Base-by-base conservation (phyloP, 345 rosid genomes). In the Anacardium occidentale region DNA sequence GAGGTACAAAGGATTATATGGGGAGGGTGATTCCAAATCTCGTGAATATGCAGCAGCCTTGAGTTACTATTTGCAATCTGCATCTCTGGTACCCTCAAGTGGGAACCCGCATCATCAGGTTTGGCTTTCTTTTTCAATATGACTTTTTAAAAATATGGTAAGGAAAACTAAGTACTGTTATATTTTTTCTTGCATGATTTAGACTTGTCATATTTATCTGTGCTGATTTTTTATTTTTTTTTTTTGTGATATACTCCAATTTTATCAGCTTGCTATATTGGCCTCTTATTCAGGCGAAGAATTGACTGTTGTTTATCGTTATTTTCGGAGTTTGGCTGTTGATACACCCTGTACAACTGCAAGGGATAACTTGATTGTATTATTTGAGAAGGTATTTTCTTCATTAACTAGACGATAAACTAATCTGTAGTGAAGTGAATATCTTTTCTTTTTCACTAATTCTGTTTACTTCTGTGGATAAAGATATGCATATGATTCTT, bases 71-170 rank as follows among this genome's bases (percentile, higher is more conserved):
- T 74, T 92, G 83, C 98, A 95, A 85, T 97, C 99, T 68, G 92
- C 91, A 67, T 89, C 96, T 57, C 83, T 95, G 47, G 89, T 82
- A 89, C 97, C 98, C 61, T 86, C 87, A 58, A 88, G 87, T 79
- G 99, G 99, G 69, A 95, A 95, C 72, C 97, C 99, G 53, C 99
- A 95, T 84, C 97, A 95, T 83, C 97, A 91, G 93, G 97, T 91
- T 79, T 71, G 74, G 29, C n/a, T 58, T 70, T 52, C n/a, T 67
- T 24, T 5, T 64, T 55, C 21, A 50, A 12, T 50, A 18, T 50
- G 15, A 2, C 15, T 13, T 50, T 50, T 29, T 29, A 12, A 29
- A 66, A 1, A 24, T 24, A 62, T 11, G 54, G 40, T 10, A 18
- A 25, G 55, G 47, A 45, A 7, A 10, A 34, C 26, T 44, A 2